Evolutionary conservation across 805 yeast genomes (phyloP).

Genomic region (Ascoidea asiatica): DNA sequence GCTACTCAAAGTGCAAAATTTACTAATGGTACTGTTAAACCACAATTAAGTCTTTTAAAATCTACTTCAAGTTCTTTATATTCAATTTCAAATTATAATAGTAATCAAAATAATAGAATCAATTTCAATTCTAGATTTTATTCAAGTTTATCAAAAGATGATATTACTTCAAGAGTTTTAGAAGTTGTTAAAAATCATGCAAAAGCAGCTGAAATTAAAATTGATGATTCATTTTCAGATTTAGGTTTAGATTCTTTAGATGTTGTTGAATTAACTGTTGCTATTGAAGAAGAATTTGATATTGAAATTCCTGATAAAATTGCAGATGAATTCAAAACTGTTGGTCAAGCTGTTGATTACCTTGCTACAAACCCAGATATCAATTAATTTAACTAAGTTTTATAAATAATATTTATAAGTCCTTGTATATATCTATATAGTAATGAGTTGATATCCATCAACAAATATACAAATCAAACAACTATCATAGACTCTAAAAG

Average conservation of each 20-base stretch:
- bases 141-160: constrained; percentile 55
- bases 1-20: constrained; percentile 16
- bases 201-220: constrained; percentile 35
- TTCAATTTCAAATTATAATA: constrained; percentile 1
- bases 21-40: constrained; percentile 17
- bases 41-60: constrained; percentile 13
- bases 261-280: constrained; percentile 90
- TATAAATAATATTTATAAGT: too few relatives aligned
- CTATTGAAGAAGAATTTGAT: constrained; percentile 86
- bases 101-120: not conserved
- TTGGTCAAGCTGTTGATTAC: constrained; percentile 86
- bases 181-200: constrained; percentile 61
- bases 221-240: constrained; percentile 30
- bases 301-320: constrained; percentile 80
- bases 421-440: too few relatives aligned
- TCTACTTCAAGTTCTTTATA: constrained; percentile 12
- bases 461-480: too few relatives aligned
- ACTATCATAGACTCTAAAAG: too few relatives aligned
- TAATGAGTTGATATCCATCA: too few relatives aligned
- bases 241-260: constrained; percentile 74
- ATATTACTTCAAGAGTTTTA: constrained; percentile 69
- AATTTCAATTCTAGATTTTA: constrained; percentile 25
- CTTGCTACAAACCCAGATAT: constrained; percentile 54
- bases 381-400: too few relatives aligned
- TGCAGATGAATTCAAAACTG: constrained; percentile 87